A percentile compares a stretch with the other conserved stretches of the same genome.
These are phyloP conservation scores for Jackrogersella multiformis DNA, from an alignment of 495 filamentous ascomycete species.

Conservation along the genomic window DNA sequence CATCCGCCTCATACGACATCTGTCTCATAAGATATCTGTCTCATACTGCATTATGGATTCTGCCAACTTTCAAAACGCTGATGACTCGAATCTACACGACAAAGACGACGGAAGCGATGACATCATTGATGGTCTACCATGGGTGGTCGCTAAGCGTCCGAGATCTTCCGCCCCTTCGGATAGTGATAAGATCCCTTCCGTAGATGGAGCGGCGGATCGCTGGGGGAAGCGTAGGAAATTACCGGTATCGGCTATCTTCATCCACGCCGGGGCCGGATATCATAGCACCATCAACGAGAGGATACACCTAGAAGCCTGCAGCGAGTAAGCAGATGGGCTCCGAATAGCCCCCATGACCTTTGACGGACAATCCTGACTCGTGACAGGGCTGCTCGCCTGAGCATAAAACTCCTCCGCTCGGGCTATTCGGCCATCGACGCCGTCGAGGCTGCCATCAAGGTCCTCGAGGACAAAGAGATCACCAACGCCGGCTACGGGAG, in stretches of 20 bases:
- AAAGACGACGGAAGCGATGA: conserved; percentile 15
- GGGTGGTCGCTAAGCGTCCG: conserved; percentile 10
- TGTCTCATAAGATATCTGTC: background rate
- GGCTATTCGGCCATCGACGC: conserved; percentile 87
- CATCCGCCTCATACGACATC: background rate
- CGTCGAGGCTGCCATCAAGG: conserved; percentile 88
- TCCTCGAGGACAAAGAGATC: conserved; percentile 91
- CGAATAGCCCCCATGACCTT: background rate
- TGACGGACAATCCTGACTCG: background rate
- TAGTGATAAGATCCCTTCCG: conserved; percentile 8
- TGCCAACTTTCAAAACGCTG: background rate
- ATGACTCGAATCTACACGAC: background rate
- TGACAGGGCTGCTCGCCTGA: conserved; percentile 77
- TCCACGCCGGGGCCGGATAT: conserved; percentile 96
- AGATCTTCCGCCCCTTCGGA: conserved; percentile 6
- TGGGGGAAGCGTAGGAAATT: conserved; percentile 33
- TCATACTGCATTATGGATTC: conserved; percentile 13
- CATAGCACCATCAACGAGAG: conserved; percentile 86
- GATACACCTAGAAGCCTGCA: conserved; percentile 83
- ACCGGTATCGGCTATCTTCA: conserved; percentile 75
- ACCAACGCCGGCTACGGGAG: conserved; percentile 97
- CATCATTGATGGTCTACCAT: conserved; percentile 15
- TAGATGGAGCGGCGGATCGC: conserved; percentile 38
- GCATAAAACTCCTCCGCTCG: conserved; percentile 78
- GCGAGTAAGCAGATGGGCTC: conserved; percentile 69